Base-by-base conservation (phyloP, 78 protist species). In the Diacronema lutheri region DNA sequence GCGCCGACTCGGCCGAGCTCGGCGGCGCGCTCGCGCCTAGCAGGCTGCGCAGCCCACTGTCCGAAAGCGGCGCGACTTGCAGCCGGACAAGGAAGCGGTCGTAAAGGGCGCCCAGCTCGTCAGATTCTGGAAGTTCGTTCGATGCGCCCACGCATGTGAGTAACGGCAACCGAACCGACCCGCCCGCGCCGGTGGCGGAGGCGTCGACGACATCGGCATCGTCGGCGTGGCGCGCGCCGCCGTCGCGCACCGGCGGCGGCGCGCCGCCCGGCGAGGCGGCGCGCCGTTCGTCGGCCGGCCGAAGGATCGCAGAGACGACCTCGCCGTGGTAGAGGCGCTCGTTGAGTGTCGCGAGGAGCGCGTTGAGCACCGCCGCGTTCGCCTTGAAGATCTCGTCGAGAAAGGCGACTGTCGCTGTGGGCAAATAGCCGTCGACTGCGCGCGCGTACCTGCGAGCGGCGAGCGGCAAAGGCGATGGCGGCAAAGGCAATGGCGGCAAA, bases 381-480 rank as follows among this genome's bases (percentile, higher is more conserved):
- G 83, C 66, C 71, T 78, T 78, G 71, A 78, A 78, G 29, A 79
- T 40, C 73, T 79, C 84, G 84, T 79, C 84, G 13, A 79, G 35
- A 16, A 79, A 79, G n/a, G 62, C 62, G 16, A 79, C 41, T 26
- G 38, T 62, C 6, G 73, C 71, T 11, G 50, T 29, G 37, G 84
- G 84, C 60, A 62, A 44, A 7, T 16, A 66, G 44, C 73, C 73
- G 41, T 35, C n/a, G n/a, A 44, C 35, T 29, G 23, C 19, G 65
- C 65, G 65, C 35, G 3, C 50, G 50, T 44, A 44, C n/a, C n/a
- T n/a, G n/a, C n/a, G n/a, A n/a, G n/a, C n/a, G n/a, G n/a, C n/a
- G n/a, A n/a, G n/a, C n/a, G n/a, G n/a, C n/a, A n/a, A n/a, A n/a
- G n/a, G n/a, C n/a, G n/a, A n/a, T n/a, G n/a, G n/a, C n/a, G n/a